These are phyloP conservation scores for Diaporthe destruens DNA, from an alignment of 2,329 filamentous ascomycete species.

Conservation along the genomic window DNA sequence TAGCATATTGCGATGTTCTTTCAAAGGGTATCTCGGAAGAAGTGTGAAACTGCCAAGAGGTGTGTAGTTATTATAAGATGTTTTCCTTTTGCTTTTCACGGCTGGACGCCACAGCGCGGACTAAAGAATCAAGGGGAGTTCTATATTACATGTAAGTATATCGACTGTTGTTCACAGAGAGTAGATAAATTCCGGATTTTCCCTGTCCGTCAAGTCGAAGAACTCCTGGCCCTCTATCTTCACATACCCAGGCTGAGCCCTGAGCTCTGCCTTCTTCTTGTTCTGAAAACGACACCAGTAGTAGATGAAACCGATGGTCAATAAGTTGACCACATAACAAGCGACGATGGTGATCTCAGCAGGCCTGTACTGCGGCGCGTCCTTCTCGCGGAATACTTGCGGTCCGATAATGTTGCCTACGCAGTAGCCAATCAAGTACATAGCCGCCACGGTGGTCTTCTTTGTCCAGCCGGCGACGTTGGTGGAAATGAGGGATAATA, in stretches of 20 bases:
- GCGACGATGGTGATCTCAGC: slow-evolving; percentile 74
- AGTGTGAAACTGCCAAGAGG: too few species aligned
- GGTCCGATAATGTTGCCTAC: slow-evolving; percentile 67
- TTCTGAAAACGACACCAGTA: slow-evolving; percentile 72
- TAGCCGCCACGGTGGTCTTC: slow-evolving; percentile 68
- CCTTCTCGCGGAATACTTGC: slow-evolving; percentile 67
- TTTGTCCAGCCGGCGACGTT: slow-evolving; percentile 71
- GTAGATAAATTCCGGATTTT: slow-evolving; percentile 76
- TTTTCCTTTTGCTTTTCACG: not conserved
- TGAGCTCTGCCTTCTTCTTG: slow-evolving; percentile 65
- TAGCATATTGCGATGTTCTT: too few species aligned
- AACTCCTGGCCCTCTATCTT: slow-evolving; percentile 77
- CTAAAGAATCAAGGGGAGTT: too few species aligned
- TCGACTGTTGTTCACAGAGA: slow-evolving; percentile 54
- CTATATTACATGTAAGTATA: too few species aligned
- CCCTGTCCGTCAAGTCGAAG: slow-evolving; percentile 74
- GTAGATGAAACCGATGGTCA: slow-evolving; percentile 72
- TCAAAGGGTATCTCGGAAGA: too few species aligned
- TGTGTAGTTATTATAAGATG: too few species aligned
- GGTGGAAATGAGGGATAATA: slow-evolving; percentile 72
- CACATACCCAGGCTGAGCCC: slow-evolving; percentile 67
- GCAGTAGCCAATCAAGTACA: slow-evolving; percentile 65
- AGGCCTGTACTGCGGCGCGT: slow-evolving; percentile 71
- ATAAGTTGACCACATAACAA: slow-evolving; percentile 65
- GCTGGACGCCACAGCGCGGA: not conserved